Evolutionary conservation across 164 flowering plant species (phyloP).

Genomic region (Euptelea pleiosperma): DNA sequence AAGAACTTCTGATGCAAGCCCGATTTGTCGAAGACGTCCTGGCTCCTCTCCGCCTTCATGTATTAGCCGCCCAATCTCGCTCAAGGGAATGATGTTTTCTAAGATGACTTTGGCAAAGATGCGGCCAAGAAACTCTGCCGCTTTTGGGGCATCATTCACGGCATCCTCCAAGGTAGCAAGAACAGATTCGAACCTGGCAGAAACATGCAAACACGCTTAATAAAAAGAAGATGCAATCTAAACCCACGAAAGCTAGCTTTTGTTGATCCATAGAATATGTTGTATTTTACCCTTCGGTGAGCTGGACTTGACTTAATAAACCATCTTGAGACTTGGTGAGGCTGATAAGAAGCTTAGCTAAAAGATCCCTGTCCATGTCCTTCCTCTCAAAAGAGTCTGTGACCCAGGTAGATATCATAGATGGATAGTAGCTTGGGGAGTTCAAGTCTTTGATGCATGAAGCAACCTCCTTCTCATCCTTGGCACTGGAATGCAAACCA

Average conservation of each 20-base stretch:
- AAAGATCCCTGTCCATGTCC: slow-evolving; percentile 63
- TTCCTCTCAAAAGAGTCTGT: slow-evolving; percentile 82
- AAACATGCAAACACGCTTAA: neutral
- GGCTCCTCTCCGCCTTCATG: slow-evolving; percentile 60
- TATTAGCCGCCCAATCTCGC: slow-evolving; percentile 45
- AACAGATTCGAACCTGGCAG: slow-evolving; percentile 43
- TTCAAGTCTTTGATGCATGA: slow-evolving; percentile 67
- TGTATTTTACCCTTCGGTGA: slow-evolving; percentile 62
- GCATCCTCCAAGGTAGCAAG: slow-evolving; percentile 61
- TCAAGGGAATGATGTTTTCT: slow-evolving; percentile 52
- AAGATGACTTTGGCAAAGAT: slow-evolving; percentile 49
- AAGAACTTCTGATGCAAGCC: slow-evolving; percentile 64
- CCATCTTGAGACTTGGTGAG: slow-evolving; percentile 45
- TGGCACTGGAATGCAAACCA: slow-evolving; percentile 74
- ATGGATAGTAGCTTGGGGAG: slow-evolving; percentile 57
- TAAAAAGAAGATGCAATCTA: neutral
- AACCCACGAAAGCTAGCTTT: neutral
- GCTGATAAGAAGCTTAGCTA: slow-evolving; percentile 63
- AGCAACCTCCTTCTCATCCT: slow-evolving; percentile 68
- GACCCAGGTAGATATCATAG: slow-evolving; percentile 75
- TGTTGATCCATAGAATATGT: neutral
- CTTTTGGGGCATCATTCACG: slow-evolving; percentile 77
- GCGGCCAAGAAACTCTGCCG: slow-evolving; percentile 66
- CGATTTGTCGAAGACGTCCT: slow-evolving; percentile 41
- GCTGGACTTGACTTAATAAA: slow-evolving; percentile 42